These are phyloP conservation scores for Bruguiera sexangula DNA, from an alignment of 345 rosid genomes.

Conservation along the genomic window DNA sequence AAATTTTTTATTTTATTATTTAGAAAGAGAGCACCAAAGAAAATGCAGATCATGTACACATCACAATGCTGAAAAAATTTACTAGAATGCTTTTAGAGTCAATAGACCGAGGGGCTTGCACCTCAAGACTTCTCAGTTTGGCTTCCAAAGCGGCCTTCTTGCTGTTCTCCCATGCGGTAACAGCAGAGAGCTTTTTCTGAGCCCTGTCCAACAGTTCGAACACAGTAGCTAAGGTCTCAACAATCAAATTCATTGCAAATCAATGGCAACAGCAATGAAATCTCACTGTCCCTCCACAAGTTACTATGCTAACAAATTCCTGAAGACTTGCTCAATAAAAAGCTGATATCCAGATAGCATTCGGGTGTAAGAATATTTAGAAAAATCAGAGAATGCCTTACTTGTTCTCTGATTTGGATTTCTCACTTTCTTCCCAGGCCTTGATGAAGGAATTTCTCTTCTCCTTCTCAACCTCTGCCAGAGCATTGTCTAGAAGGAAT, in stretches of 20 bases:
- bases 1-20: background rate
- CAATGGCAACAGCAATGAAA: too few species aligned
- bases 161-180: slow-evolving; percentile 83
- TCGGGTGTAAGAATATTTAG: background rate
- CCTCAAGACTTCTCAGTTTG: slow-evolving; percentile 71
- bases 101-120: slow-evolving; percentile 5
- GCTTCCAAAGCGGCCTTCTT: slow-evolving; percentile 79
- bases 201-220: slow-evolving; percentile 48
- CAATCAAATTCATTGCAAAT: background rate
- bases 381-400: slow-evolving; percentile 22
- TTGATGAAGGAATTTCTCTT: slow-evolving; percentile 54
- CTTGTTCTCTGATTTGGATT: slow-evolving; percentile 81
- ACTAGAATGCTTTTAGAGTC: background rate
- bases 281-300: too few species aligned
- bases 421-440: slow-evolving; percentile 97
- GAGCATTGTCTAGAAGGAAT: slow-evolving; percentile 56
- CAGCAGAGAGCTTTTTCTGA: slow-evolving; percentile 64
- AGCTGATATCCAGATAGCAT: too few species aligned
- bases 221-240: background rate
- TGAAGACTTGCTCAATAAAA: too few species aligned
- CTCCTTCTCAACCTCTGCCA: slow-evolving; percentile 71
- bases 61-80: background rate
- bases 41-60: background rate
- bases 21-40: background rate
- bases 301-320: too few species aligned